A percentile compares a stretch with the other conserved stretches of the same genome.
These are phyloP conservation scores for Acrodontium crateriforme DNA, from an alignment of 2,329 filamentous ascomycete genomes.

Conservation along the genomic window DNA sequence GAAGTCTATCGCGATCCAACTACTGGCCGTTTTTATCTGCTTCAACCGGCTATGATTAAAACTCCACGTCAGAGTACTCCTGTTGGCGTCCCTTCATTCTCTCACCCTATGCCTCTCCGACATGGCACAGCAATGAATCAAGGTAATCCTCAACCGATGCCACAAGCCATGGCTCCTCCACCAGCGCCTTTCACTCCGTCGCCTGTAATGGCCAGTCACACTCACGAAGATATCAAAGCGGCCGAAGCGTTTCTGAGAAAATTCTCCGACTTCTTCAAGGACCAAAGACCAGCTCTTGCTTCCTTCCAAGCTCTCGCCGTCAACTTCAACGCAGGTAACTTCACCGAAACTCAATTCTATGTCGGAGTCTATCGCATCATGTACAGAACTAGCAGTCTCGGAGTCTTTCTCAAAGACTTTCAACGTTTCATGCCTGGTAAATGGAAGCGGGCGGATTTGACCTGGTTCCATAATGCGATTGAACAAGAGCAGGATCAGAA, in stretches of 20 bases:
- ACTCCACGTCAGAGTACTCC: too few species aligned
- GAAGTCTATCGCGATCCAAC: too few species aligned
- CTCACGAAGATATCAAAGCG: too few species aligned
- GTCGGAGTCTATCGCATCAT: slow-evolving; percentile 3
- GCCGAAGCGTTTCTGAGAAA: slow-evolving; percentile 1
- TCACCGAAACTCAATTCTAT: slow-evolving; percentile 3
- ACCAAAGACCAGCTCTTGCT: not conserved
- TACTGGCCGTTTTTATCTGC: too few species aligned
- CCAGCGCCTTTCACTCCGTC: too few species aligned
- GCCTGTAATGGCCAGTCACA: too few species aligned
- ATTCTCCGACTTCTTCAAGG: not conserved
- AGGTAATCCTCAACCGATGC: too few species aligned
- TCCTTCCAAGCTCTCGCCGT: slow-evolving; percentile 1
- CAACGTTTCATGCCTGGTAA: slow-evolving; percentile 1
- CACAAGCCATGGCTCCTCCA: too few species aligned
- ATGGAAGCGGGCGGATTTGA: slow-evolving; percentile 3
- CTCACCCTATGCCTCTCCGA: too few species aligned
- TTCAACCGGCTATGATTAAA: too few species aligned
- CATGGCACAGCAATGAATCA: too few species aligned
- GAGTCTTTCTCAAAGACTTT: slow-evolving; percentile 2
- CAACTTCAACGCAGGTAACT: slow-evolving; percentile 2
- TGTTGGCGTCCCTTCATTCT: too few species aligned
- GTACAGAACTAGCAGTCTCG: slow-evolving; percentile 1
- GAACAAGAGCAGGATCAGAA: slow-evolving; percentile 1
- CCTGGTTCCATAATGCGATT: slow-evolving; percentile 2